Evolutionary conservation across 1,284 basidiomycete species (phyloP).

Genomic region (Omphalotus olearius): DNA sequence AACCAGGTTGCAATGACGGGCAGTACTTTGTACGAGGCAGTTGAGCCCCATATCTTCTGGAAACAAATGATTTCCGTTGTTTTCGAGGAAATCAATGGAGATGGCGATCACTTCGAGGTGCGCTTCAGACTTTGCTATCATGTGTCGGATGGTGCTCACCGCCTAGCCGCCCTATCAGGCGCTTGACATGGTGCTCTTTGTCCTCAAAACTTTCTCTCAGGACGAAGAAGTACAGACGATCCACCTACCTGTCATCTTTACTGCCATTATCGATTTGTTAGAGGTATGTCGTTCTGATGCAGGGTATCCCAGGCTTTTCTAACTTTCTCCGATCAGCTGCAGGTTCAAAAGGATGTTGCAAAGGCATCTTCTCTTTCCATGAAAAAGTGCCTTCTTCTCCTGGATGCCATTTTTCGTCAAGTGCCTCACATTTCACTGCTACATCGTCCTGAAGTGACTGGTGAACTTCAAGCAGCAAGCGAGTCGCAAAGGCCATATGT

Average conservation of each 20-base stretch:
- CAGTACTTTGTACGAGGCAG: constrained; percentile 86
- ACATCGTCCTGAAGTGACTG: constrained; percentile 42
- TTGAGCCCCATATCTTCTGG: constrained; percentile 90
- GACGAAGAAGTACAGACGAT: constrained; percentile 81
- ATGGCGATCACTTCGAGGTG: constrained; percentile 45
- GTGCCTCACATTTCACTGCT: constrained; percentile 48
- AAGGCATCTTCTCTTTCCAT: constrained; percentile 33
- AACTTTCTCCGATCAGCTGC: constrained; percentile 29
- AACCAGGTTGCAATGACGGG: constrained; percentile 59
- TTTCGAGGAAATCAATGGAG: constrained; percentile 45
- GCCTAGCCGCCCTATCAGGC: constrained; percentile 35
- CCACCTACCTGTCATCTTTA: constrained; percentile 77
- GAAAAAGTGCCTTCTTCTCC: constrained; percentile 44
- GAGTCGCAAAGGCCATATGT: constrained; percentile 37
- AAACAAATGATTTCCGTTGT: constrained; percentile 63
- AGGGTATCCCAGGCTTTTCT: background rate
- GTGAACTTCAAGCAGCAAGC: constrained; percentile 26
- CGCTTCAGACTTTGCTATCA: constrained; percentile 9
- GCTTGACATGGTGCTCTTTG: constrained; percentile 60
- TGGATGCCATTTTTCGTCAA: constrained; percentile 49
- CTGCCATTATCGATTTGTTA: constrained; percentile 58
- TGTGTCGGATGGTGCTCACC: background rate
- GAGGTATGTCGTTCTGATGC: constrained; percentile 38
- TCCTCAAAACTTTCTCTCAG: constrained; percentile 70
- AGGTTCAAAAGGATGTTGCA: constrained; percentile 30